Evolutionary conservation across 2,329 filamentous ascomycete species (phyloP), one percentile per base, ranked within the genome.

Genomic region (Colletotrichum sp.): DNA sequence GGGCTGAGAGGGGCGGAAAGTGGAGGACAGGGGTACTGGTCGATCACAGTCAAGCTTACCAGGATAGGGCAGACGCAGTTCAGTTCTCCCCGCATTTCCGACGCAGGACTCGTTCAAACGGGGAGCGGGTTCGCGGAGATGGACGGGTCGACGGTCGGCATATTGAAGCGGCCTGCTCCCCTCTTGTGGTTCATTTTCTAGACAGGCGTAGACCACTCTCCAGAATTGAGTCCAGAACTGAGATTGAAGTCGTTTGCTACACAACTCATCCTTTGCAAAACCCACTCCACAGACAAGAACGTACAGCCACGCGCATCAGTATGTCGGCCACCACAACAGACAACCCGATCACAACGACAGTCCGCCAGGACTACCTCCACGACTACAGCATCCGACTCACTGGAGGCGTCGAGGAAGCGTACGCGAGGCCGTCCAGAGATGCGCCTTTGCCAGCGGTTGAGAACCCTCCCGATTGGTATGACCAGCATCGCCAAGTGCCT

Each of bases 401-500:
- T 4, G 70, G 74, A 8, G 74, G 70, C 8, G 39, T 76, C 44
- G 74, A 76, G 21, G 74, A 76, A 55, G 70, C 74, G 8, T 73
- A 73, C 49, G 32, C 74, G 26, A 68, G 70, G 65, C 64, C 57
- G 24, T 73, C 72, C 16, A 67, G 65, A 10, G 70, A 76, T 34
- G 74, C 59, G 34, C 64, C 70, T 49, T 16, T 52, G 57, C 74
- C 74, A 21, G 32, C 49, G 24, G 74, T 57, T 21, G 65, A 67
- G 57, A 76, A 78, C 39, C 78, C 79, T 4, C 70, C 79, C 5
- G 55, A 70, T 32, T 82, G 80, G 80, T 67, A 78, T 8, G 69
- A 75, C 5, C 71, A 71, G 32, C 75, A 81, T 55, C 76, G 81
- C 5, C 78, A 79, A 3, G 78, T 82, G 5, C 81, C 81, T 8